Evolutionary conservation across 768 basidiomycete genomes (phyloP).

Genomic region (Lepiota venenata): DNA sequence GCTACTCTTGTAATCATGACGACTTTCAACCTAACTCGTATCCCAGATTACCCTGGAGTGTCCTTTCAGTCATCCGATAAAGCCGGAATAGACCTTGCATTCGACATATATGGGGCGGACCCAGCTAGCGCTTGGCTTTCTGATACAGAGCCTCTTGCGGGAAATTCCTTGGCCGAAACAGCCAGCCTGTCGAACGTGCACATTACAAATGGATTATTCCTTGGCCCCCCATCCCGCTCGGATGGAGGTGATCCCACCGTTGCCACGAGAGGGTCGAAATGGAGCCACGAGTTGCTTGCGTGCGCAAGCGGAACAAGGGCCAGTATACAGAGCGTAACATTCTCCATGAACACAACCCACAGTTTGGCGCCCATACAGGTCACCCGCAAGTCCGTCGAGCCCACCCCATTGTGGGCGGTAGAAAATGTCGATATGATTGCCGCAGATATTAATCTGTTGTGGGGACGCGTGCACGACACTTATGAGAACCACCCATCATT

Average conservation of each 20-base stretch:
- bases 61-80: neutral
- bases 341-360: neutral
- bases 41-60: slow-evolving; percentile 13
- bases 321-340: neutral
- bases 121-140: neutral
- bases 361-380: neutral
- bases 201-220: slow-evolving; percentile 15
- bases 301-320: slow-evolving; percentile 16
- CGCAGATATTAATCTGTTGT: neutral
- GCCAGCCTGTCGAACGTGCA: slow-evolving; percentile 18
- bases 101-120: neutral
- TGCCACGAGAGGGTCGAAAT: slow-evolving; percentile 14
- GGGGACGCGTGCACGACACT: neutral
- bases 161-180: slow-evolving; percentile 16
- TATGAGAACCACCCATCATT: neutral
- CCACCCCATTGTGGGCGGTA: neutral
- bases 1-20: slow-evolving; percentile 15
- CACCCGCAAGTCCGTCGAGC: neutral
- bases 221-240: slow-evolving; percentile 17
- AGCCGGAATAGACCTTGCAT: too few relatives aligned
- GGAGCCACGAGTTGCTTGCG: slow-evolving; percentile 16
- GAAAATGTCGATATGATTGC: neutral
- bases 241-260: slow-evolving; percentile 19
- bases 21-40: slow-evolving; percentile 14
- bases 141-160: slow-evolving; percentile 1